Base-by-base conservation (phyloP, 768 basidiomycete species). In the Leccinum disarticulatum region DNA sequence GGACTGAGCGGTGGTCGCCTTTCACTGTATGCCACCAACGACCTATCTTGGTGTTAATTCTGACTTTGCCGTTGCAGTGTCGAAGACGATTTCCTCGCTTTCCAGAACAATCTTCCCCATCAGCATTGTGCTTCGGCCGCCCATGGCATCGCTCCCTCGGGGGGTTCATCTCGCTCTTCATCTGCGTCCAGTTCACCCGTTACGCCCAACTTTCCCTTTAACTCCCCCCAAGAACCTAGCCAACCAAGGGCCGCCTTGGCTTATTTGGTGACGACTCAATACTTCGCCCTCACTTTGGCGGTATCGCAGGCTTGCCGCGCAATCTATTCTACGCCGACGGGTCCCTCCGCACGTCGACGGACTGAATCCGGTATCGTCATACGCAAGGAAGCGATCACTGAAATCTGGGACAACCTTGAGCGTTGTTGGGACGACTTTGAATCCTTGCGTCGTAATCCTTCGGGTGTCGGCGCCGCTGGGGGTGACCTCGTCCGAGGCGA, bases 381-480 rank as follows among this genome's bases (percentile, higher is more conserved):
- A 27, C 85, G 90, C 64, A 85, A 83, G 30, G 78, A 82, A 36
- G 80, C 80, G 3, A 80, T 98, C 74, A 78, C 84, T 25, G 83
- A 87, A 59, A 87, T 92, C n/a, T 98, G 94, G 95, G 84, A 88
- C 30, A 82, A 83, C 30, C 83, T 97, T 10, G 91, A 93, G 61
- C 77, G 76, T 46, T 91, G 86, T 64, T 95, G 93, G 93, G 82
- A 88, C 36, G 91, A 93, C 47, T 87, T 97, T 53, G 91, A 93
- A 46, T 71, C 74, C 9, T 76, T 95, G 60, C 79, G 84, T 48
- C 74, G 78, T 36, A 75, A 77, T 22, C 73, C 75, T 31, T 70
- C 74, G 28, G 79, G 80, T 51, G 74, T 81, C 36, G 80, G 81
- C 48, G 65, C 71, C n/a, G 71, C 76, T 6, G 70, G 70, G 33